A percentile compares a stretch with the other conserved stretches of the same genome.
phyloP scores from a whole-genome alignment of 202 grass and related monocot species.

The Digitaria exilis region DNA sequence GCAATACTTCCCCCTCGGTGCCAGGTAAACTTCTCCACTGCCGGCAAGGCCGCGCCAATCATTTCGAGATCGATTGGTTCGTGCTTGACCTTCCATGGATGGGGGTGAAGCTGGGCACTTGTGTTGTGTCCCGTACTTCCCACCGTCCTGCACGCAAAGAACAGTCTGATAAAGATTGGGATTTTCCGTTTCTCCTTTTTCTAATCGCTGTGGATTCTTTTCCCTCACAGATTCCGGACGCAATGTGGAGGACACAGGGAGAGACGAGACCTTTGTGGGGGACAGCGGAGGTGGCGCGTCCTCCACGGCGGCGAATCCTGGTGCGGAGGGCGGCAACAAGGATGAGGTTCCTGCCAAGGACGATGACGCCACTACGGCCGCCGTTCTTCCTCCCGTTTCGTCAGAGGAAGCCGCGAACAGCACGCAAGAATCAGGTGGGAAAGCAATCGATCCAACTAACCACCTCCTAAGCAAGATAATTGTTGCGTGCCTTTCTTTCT shows the following conservation, averaged over 20 bases:
- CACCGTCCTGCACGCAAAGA: constrained; percentile 30
- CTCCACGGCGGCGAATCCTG: constrained; percentile 2
- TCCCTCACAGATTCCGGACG: constrained; percentile 31
- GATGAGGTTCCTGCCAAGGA: constrained; percentile 21
- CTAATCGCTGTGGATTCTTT: neutral
- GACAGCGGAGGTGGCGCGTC: neutral
- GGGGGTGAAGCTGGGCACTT: constrained; percentile 1
- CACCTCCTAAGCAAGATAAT: neutral
- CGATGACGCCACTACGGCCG: neutral
- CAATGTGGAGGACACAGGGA: constrained; percentile 31
- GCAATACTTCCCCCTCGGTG: neutral
- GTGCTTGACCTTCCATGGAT: constrained; percentile 11
- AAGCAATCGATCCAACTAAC: neutral
- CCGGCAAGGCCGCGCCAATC: neutral
- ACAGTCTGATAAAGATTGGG: constrained; percentile 11
- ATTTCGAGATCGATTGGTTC: neutral
- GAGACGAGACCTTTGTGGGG: constrained; percentile 5
- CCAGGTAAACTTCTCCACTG: constrained; percentile 8
- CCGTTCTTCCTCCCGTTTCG: constrained; percentile 36
- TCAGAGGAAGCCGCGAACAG: constrained; percentile 36
- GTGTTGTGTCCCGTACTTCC: neutral
- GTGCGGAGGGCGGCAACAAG: neutral
- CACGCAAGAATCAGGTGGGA: constrained; percentile 45
- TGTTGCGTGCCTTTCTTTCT: neutral
- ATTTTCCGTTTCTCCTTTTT: neutral